These are phyloP conservation scores for Paxillus ammoniavirescens DNA, from an alignment of 768 basidiomycete species.

Conservation along the genomic window DNA sequence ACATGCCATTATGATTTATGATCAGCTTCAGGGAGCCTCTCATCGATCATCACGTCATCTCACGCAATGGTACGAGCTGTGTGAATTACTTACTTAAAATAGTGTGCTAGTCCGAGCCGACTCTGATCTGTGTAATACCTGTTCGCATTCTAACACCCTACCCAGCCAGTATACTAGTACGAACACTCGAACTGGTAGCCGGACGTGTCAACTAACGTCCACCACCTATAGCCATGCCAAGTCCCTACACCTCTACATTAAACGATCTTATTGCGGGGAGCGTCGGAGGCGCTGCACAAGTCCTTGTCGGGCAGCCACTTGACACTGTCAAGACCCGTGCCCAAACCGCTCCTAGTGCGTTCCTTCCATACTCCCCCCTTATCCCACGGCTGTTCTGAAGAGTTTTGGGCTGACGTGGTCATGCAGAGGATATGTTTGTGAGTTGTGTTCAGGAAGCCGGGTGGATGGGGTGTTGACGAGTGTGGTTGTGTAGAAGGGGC, in stretches of 20 bases:
- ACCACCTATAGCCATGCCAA: conserved; percentile 11
- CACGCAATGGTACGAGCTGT: too few relatives aligned
- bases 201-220: too few relatives aligned
- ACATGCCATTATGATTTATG: too few relatives aligned
- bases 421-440: conserved; percentile 83
- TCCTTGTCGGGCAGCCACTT: conserved; percentile 90
- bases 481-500: conserved; percentile 65
- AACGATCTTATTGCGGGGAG: conserved; percentile 89
- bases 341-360: conserved; percentile 79
- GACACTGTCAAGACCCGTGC: conserved; percentile 89
- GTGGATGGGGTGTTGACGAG: background rate
- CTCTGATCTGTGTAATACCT: too few relatives aligned
- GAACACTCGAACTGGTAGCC: too few relatives aligned
- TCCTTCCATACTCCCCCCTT: conserved; percentile 5
- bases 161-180: too few relatives aligned
- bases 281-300: conserved; percentile 91
- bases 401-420: background rate
- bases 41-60: too few relatives aligned
- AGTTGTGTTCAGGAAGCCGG: conserved; percentile 30
- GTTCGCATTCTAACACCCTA: too few relatives aligned
- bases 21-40: too few relatives aligned
- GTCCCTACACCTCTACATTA: conserved; percentile 49
- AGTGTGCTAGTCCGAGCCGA: too few relatives aligned
- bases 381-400: background rate
- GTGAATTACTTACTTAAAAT: too few relatives aligned